phyloP scores from a whole-genome alignment of 345 rosid species.

The Citrus australasica region DNA sequence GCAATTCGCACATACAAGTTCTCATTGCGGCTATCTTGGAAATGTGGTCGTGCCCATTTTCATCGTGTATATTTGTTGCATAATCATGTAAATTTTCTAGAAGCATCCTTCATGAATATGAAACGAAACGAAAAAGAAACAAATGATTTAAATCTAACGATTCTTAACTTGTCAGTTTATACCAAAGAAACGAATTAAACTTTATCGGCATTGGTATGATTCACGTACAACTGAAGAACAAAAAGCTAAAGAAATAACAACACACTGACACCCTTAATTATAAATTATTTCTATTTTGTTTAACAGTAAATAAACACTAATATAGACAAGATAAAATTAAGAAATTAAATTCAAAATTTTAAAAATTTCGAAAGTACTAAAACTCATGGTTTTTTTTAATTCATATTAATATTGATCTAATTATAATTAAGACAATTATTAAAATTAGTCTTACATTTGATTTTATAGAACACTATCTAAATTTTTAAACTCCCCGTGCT shows the following conservation, averaged over 20 bases:
- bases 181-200: background rate
- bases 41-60: background rate
- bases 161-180: constrained; percentile 7
- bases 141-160: background rate
- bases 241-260: background rate
- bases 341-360: too few species aligned
- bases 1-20: background rate
- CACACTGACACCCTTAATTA: background rate
- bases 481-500: too few species aligned
- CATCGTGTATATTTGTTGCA: background rate
- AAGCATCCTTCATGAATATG: background rate
- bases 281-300: too few species aligned
- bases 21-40: background rate
- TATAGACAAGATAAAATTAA: too few species aligned
- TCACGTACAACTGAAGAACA: background rate
- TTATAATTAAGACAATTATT: too few species aligned
- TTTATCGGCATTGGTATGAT: background rate
- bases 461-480: too few species aligned
- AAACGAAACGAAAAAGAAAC: background rate
- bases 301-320: too few species aligned
- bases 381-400: too few species aligned
- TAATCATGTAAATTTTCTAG: background rate
- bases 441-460: too few species aligned
- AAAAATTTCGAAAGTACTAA: too few species aligned
- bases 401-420: too few species aligned